phyloP scores from a whole-genome alignment of 2,329 filamentous ascomycete genomes.

The Hypomyces rosellus region DNA sequence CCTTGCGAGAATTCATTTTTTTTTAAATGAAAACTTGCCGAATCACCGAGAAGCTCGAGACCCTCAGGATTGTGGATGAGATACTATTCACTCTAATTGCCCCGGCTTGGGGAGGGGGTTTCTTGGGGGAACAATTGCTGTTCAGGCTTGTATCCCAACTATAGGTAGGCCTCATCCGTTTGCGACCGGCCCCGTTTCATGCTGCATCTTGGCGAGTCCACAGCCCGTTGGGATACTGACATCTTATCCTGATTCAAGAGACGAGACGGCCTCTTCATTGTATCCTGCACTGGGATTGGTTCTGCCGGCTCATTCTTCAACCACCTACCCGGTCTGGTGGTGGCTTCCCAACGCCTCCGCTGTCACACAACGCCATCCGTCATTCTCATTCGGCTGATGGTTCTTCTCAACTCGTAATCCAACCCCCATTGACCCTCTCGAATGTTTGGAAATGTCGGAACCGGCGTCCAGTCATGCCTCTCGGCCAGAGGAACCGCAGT shows the following conservation, averaged over 20 bases:
- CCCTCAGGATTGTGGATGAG: slow-evolving; percentile 14
- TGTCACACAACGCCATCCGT: not conserved
- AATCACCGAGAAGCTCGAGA: slow-evolving; percentile 1
- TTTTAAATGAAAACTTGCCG: not conserved
- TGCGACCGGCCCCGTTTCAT: not conserved
- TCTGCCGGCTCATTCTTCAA: not conserved
- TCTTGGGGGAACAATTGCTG: slow-evolving; percentile 3
- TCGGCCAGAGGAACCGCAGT: slow-evolving; percentile 34
- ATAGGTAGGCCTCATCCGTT: slow-evolving; percentile 9
- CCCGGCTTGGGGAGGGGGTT: slow-evolving; percentile 22
- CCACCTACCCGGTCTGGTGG: too few relatives aligned
- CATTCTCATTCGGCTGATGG: not conserved
- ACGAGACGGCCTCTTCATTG: too few relatives aligned
- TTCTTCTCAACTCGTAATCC: not conserved
- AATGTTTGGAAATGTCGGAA: slow-evolving; percentile 22
- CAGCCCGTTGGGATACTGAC: not conserved
- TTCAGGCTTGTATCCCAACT: slow-evolving; percentile 6
- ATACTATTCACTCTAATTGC: slow-evolving; percentile 12
- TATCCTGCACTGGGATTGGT: not conserved
- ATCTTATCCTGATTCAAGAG: too few relatives aligned
- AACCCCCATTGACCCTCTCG: not conserved
- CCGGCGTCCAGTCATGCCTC: slow-evolving; percentile 22
- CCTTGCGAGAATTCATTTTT: not conserved
- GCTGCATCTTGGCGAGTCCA: not conserved
- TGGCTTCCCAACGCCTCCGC: too few relatives aligned